These are phyloP conservation scores for Tetrapisispora phaffii DNA, from an alignment of 805 yeast genomes.

Conservation along the genomic window DNA sequence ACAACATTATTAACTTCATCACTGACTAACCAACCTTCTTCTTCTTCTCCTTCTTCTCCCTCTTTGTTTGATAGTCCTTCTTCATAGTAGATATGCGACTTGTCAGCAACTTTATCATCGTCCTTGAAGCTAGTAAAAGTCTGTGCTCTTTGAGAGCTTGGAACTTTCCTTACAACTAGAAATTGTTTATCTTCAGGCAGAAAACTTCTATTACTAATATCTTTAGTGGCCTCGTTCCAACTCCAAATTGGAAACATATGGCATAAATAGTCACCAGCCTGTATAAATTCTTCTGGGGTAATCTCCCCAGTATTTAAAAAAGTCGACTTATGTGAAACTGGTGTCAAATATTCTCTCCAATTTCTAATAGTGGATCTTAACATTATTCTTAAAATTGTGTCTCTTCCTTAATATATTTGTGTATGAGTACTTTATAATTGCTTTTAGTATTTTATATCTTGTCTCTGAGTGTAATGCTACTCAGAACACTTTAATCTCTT, in stretches of 20 bases:
- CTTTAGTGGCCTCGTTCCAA: slow-evolving; percentile 54
- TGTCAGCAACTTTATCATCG: slow-evolving; percentile 20
- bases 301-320: slow-evolving; percentile 82
- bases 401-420: not conserved
- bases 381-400: slow-evolving; percentile 25
- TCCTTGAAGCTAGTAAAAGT: slow-evolving; percentile 36
- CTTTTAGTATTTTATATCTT: too few relatives aligned
- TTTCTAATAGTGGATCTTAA: slow-evolving; percentile 72
- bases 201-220: slow-evolving; percentile 38
- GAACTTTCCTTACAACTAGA: slow-evolving; percentile 81
- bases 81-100: not conserved
- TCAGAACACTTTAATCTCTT: too few relatives aligned
- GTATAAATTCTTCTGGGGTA: slow-evolving; percentile 90
- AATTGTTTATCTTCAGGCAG: slow-evolving; percentile 82
- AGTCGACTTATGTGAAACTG: slow-evolving; percentile 77
- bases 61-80: slow-evolving; percentile 14
- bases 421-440: too few relatives aligned
- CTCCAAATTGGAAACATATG: slow-evolving; percentile 95
- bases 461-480: too few relatives aligned
- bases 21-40: slow-evolving; percentile 49
- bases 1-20: not conserved
- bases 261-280: slow-evolving; percentile 87
- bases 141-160: slow-evolving; percentile 66
- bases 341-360: slow-evolving; percentile 87
- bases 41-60: slow-evolving; percentile 34